Percentiles rank a stretch among this genome's conserved stretches.
Conservation (phyloP, 805 yeast species). For the Blastobotrys peoriensis region DNA sequence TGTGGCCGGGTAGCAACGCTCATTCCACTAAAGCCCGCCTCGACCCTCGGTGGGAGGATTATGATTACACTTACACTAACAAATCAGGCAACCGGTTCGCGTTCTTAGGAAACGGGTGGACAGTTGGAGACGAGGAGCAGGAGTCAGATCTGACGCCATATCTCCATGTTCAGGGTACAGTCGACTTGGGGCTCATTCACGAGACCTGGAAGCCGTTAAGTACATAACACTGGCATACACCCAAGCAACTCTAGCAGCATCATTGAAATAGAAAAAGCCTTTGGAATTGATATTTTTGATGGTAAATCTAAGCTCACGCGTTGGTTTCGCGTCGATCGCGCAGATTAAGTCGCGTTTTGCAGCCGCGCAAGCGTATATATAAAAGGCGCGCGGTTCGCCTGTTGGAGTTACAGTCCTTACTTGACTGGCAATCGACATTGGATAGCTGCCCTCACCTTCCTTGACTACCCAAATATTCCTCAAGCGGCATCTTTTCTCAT, state of each 20-base stretch:
- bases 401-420: too few species aligned
- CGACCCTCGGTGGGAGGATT: constrained; percentile 14
- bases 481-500: too few species aligned
- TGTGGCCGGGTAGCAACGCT: constrained; percentile 13
- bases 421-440: too few species aligned
- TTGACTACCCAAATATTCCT: too few species aligned
- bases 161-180: constrained; percentile 10
- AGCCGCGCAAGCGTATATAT: too few species aligned
- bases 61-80: constrained; percentile 3
- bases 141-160: constrained; percentile 8
- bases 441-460: too few species aligned
- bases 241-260: neutral
- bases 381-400: too few species aligned
- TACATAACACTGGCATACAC: neutral
- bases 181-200: constrained; percentile 5
- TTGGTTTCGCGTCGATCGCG: neutral
- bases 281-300: neutral
- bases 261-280: neutral
- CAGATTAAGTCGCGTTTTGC: too few species aligned
- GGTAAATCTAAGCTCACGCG: neutral
- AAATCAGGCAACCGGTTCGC: constrained; percentile 6
- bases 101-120: constrained; percentile 10
- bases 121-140: constrained; percentile 3
- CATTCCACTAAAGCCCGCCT: constrained; percentile 8
- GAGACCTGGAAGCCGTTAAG: constrained; percentile 4